Evolutionary conservation across 306 rosid genomes (phyloP), one percentile per base, ranked within the genome.

Genomic region (Pyrus betulifolia): DNA sequence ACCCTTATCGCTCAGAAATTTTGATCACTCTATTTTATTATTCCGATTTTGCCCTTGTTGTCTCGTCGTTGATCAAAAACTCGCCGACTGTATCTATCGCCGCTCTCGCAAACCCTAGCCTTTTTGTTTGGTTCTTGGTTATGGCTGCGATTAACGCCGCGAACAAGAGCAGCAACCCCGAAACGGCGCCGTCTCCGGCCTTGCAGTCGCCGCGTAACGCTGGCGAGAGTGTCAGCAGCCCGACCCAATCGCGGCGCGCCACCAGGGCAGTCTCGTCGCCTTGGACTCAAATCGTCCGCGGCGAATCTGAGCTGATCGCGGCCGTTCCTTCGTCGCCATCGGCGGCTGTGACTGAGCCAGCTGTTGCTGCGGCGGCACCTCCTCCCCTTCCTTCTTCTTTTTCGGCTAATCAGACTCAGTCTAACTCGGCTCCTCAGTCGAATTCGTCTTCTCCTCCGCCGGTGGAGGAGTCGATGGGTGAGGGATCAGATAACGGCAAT

Each of bases 221-320:
- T 68, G 77, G 80, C 22, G 85, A 80, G 27, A 61, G 46, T 59
- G 70, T 69, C 44, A 44, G 80, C 31, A 67, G 82, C 70, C 88
- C 84, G 18, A 64, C 69, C 22, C 88, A 82, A 75, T 61, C 90
- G 45, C 90, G 89, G 1, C 88, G 85, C n/a, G 55, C 35, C 14
- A 2, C 82, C 21, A 82, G 84, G 15, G 40, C 35, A 6, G 61
- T 76, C 8, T 84, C 54, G 38, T 76, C 90, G 19, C 86, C 91
- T 18, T 89, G 95, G 95, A 86, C 78, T 6, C 88, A 88, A 69
- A 42, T 88, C 52, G 87, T 93, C 5, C 84, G 88, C 6, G 89
- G 89, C 6, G 97, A 93, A 72, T 78, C 86, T 67, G 97, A 93
- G 66, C 72, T 84, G 10, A 70, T 76, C 74, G 59, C 74, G 4